phyloP scores from a whole-genome alignment of 1,284 basidiomycete species.

The Leccinum griseonigrum region DNA sequence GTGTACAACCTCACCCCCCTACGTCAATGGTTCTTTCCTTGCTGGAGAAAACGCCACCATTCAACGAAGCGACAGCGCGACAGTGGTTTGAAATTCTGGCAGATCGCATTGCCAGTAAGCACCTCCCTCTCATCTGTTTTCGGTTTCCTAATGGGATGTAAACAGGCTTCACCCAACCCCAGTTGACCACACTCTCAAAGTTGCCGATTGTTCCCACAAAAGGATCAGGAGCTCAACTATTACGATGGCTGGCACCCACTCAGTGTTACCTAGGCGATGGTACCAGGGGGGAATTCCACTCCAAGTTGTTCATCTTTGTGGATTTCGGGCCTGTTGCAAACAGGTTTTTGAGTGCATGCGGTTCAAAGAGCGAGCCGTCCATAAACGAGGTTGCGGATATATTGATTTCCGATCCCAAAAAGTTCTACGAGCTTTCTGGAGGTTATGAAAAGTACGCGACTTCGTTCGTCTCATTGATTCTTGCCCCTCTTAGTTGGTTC shows the following conservation, averaged over 20 bases:
- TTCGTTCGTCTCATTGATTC: not conserved
- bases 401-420: conserved; percentile 60
- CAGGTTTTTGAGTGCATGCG: conserved; percentile 82
- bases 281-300: conserved; percentile 57
- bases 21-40: conserved; percentile 61
- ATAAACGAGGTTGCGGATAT: conserved; percentile 75
- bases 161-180: conserved; percentile 24
- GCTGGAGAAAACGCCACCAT: conserved; percentile 64
- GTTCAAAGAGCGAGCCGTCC: conserved; percentile 87
- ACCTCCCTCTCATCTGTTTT: not conserved
- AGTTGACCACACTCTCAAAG: conserved; percentile 40
- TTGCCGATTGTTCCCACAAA: conserved; percentile 56
- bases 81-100: conserved; percentile 80
- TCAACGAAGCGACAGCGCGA: conserved; percentile 52
- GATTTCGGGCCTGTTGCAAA: conserved; percentile 87
- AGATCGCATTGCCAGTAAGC: conserved; percentile 63
- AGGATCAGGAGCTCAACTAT: conserved; percentile 25
- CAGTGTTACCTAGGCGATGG: conserved; percentile 69
- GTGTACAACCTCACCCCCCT: conserved; percentile 74
- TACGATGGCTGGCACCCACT: conserved; percentile 55
- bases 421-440: conserved; percentile 68
- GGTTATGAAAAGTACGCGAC: conserved; percentile 58
- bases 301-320: conserved; percentile 83
- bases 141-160: not conserved
- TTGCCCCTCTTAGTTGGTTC: not conserved